phyloP scores from a whole-genome alignment of 345 rosid genomes.

The Sonneratia caseolaris region DNA sequence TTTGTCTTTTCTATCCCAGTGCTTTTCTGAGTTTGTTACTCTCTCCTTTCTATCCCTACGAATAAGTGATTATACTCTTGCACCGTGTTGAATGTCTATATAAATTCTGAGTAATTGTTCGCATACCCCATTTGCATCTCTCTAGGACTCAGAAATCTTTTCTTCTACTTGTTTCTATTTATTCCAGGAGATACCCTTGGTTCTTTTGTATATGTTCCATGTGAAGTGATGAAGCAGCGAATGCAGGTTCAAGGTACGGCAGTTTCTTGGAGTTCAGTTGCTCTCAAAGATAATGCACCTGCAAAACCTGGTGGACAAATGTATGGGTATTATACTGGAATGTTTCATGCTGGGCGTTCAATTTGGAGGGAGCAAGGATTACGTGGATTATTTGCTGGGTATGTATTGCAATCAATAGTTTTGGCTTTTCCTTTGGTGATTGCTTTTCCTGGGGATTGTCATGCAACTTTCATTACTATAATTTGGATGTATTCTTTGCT shows the following conservation, averaged over 20 bases:
- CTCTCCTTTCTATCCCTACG: background rate
- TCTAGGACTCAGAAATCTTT: constrained; percentile 16
- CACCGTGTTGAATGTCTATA: background rate
- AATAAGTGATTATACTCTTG: background rate
- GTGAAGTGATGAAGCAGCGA: constrained; percentile 94
- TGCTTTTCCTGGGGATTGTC: background rate
- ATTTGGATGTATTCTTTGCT: background rate
- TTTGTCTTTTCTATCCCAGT: background rate
- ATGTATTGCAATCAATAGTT: constrained; percentile 7
- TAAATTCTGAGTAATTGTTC: background rate
- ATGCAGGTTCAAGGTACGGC: constrained; percentile 94
- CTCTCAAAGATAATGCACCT: constrained; percentile 29
- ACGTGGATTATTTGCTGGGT: constrained; percentile 89
- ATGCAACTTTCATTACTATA: background rate
- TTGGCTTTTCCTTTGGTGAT: background rate
- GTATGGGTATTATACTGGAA: constrained; percentile 75
- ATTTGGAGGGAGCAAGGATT: constrained; percentile 82
- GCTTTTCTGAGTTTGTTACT: background rate
- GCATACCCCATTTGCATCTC: background rate
- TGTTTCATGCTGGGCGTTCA: constrained; percentile 80
- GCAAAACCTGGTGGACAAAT: constrained; percentile 39
- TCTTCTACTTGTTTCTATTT: constrained; percentile 14
- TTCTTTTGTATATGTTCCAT: constrained; percentile 84
- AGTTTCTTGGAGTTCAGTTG: constrained; percentile 56
- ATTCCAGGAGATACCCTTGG: constrained; percentile 90